phyloP scores from a whole-genome alignment of 129 eudicot species.

The Flaveria ramosissima region DNA sequence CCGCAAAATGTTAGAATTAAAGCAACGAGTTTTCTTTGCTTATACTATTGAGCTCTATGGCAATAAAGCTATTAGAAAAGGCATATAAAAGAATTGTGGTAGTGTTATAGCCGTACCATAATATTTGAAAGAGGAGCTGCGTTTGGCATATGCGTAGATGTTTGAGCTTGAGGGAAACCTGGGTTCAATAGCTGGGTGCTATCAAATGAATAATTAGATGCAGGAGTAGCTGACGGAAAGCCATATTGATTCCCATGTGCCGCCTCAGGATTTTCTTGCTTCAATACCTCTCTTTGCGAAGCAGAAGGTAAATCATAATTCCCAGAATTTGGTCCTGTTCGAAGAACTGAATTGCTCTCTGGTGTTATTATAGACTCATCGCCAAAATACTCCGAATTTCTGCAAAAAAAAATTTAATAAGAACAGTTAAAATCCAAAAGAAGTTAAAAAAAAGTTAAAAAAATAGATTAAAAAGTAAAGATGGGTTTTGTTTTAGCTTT shows the following conservation, averaged over 20 bases:
- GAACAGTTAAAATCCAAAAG: neutral
- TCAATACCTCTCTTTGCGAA: slow-evolving; percentile 72
- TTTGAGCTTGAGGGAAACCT: slow-evolving; percentile 58
- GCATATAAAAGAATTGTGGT: neutral
- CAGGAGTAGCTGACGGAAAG: slow-evolving; percentile 65
- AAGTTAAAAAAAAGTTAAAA: neutral
- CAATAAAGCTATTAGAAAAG: neutral
- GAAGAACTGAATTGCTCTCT: slow-evolving; percentile 55
- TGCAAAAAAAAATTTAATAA: slow-evolving; percentile 28
- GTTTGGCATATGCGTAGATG: slow-evolving; percentile 70
- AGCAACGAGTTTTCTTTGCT: neutral
- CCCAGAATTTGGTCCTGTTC: slow-evolving; percentile 50
- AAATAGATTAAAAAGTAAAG: neutral
- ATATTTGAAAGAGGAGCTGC: slow-evolving; percentile 64
- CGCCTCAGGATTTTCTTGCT: slow-evolving; percentile 65
- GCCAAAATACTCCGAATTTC: slow-evolving; percentile 69
- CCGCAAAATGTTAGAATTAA: neutral
- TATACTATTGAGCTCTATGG: neutral
- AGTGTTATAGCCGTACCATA: slow-evolving; percentile 43
- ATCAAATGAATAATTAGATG: slow-evolving; percentile 66
- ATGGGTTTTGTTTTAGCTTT: neutral
- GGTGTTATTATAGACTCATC: slow-evolving; percentile 65
- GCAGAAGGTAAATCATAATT: slow-evolving; percentile 63
- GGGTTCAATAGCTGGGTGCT: slow-evolving; percentile 63
- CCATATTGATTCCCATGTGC: slow-evolving; percentile 61